These are phyloP conservation scores for Yamadazyma takamatsuzukensis DNA, from an alignment of 805 yeast genomes.

Conservation along the genomic window DNA sequence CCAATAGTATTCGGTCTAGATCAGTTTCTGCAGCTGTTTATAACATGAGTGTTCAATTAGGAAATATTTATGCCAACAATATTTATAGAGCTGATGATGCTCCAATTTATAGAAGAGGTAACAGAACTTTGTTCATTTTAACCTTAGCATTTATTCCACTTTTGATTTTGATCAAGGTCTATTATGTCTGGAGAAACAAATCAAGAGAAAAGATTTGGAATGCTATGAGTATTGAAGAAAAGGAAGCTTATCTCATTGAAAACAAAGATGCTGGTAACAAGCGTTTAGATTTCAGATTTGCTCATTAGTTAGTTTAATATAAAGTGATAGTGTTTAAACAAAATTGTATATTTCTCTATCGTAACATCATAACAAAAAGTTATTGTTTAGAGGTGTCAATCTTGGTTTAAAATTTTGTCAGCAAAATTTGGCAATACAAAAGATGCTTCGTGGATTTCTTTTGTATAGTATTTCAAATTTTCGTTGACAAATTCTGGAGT, in stretches of 20 bases:
- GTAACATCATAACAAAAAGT: conserved; percentile 8
- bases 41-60: conserved; percentile 24
- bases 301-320: conserved; percentile 9
- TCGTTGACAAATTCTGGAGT: conserved; percentile 58
- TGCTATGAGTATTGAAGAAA: conserved; percentile 16
- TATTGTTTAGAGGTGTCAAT: conserved; percentile 10
- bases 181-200: conserved; percentile 22
- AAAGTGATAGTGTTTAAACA: neutral
- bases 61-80: conserved; percentile 21
- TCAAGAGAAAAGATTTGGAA: conserved; percentile 15
- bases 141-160: conserved; percentile 18
- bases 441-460: conserved; percentile 79
- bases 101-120: conserved; percentile 26
- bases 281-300: conserved; percentile 22
- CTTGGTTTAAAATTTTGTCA: conserved; percentile 39
- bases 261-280: conserved; percentile 21
- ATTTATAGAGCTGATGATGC: conserved; percentile 25
- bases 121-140: conserved; percentile 18
- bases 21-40: conserved; percentile 26
- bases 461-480: conserved; percentile 78
- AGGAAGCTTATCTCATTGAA: conserved; percentile 14
- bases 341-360: conserved; percentile 3
- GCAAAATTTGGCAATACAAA: conserved; percentile 95
- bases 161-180: conserved; percentile 16
- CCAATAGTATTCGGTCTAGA: conserved; percentile 22